phyloP scores from a whole-genome alignment of 176 grass and related monocot genomes.

The Oryza brachyantha region DNA sequence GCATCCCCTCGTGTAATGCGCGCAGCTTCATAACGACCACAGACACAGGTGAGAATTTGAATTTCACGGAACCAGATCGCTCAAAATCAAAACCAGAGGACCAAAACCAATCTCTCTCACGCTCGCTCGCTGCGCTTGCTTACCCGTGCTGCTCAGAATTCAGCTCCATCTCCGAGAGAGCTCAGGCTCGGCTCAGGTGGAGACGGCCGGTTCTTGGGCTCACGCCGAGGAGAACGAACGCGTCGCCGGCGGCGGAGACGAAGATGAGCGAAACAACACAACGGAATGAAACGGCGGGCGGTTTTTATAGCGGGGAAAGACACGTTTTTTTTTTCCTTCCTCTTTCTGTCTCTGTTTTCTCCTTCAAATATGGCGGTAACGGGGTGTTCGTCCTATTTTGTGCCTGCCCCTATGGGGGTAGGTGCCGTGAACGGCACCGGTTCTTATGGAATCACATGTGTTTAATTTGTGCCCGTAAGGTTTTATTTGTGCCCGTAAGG shows the following conservation, averaged over 20 bases:
- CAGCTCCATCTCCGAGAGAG: slow-evolving; percentile 48
- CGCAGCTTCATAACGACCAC: slow-evolving; percentile 40
- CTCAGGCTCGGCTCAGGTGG: no score
- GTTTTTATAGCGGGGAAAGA: slow-evolving; percentile 26
- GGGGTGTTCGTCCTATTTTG: neutral
- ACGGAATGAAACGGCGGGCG: neutral
- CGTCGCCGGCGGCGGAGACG: no score
- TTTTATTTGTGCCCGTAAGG: no score
- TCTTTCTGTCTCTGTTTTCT: no score
- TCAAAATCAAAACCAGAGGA: neutral
- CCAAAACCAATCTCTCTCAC: no score
- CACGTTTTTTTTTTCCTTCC: neutral
- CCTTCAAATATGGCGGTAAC: neutral
- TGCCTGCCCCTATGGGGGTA: no score
- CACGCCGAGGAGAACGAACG: neutral
- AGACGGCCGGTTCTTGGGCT: no score
- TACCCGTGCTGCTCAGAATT: slow-evolving; percentile 39
- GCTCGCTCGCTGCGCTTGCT: neutral
- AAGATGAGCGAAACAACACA: no score
- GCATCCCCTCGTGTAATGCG: slow-evolving; percentile 70
- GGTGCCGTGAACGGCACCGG: neutral
- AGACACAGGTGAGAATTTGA: neutral
- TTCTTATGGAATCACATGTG: no score
- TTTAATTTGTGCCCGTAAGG: no score
- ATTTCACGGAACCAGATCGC: neutral